Evolutionary conservation across 345 rosid genomes (phyloP).

Genomic region (Crucihimalaya himalaica): DNA sequence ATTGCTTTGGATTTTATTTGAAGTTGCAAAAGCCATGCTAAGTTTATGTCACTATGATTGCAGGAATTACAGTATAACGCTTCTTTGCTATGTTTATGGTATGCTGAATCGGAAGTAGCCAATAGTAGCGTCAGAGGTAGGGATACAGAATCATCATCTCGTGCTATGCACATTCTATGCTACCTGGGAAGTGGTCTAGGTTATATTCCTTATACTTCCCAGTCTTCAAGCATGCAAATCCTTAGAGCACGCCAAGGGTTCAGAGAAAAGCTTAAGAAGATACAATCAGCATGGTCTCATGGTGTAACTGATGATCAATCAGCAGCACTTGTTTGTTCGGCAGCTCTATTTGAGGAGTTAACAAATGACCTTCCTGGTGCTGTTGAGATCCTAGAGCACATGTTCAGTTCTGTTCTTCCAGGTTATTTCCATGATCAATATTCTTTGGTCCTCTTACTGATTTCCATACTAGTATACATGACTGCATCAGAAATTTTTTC

Average conservation of each 20-base stretch:
- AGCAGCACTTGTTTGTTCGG: conserved; percentile 71
- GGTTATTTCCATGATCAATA: conserved; percentile 46
- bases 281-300: conserved; percentile 65
- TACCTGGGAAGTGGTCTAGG: conserved; percentile 74
- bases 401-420: conserved; percentile 82
- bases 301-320: conserved; percentile 76
- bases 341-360: conserved; percentile 86
- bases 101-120: conserved; percentile 79
- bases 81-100: conserved; percentile 80
- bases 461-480: conserved; percentile 11
- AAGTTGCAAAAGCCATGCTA: conserved; percentile 18
- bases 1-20: background rate
- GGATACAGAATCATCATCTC: conserved; percentile 59
- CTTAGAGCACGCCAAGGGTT: conserved; percentile 92
- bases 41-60: conserved; percentile 24
- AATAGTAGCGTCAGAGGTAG: conserved; percentile 33
- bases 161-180: conserved; percentile 71
- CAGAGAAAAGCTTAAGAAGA: conserved; percentile 61
- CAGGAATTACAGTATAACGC: conserved; percentile 74
- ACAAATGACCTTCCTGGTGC: conserved; percentile 67
- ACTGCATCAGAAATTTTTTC: conserved; percentile 15
- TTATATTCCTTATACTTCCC: conserved; percentile 63
- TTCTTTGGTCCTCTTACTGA: conserved; percentile 1
- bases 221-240: conserved; percentile 74
- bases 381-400: conserved; percentile 63